Conservation (phyloP, 177 flowering plant genomes). For the Telopea speciosissima region DNA sequence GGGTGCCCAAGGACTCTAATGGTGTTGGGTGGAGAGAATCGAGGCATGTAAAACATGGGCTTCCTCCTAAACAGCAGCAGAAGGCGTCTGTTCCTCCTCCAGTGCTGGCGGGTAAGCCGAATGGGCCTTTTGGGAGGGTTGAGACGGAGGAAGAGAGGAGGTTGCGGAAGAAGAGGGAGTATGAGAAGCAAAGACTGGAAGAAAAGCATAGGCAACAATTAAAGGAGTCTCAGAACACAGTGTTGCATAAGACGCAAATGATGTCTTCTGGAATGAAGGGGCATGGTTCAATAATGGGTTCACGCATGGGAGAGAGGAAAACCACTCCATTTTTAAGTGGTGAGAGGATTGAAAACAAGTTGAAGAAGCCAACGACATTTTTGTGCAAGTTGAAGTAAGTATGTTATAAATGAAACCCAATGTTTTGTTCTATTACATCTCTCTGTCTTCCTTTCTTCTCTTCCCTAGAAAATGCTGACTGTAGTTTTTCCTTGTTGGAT, state of each 20-base stretch:
- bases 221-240: slow-evolving; percentile 60
- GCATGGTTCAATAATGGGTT: slow-evolving; percentile 65
- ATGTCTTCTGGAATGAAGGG: slow-evolving; percentile 51
- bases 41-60: slow-evolving; percentile 29
- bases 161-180: slow-evolving; percentile 80
- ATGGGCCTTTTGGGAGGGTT: slow-evolving; percentile 48
- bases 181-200: slow-evolving; percentile 73
- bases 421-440: background rate
- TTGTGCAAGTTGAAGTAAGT: slow-evolving; percentile 95
- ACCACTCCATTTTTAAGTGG: slow-evolving; percentile 52
- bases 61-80: slow-evolving; percentile 36
- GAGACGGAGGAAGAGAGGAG: slow-evolving; percentile 95
- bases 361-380: slow-evolving; percentile 94
- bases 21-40: slow-evolving; percentile 29
- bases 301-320: slow-evolving; percentile 65
- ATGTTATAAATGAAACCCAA: slow-evolving; percentile 4
- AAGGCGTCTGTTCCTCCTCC: slow-evolving; percentile 23
- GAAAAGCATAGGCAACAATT: slow-evolving; percentile 65
- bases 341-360: slow-evolving; percentile 76
- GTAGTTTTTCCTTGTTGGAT: background rate
- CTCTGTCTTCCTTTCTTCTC: background rate
- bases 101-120: slow-evolving; percentile 26
- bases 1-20: slow-evolving; percentile 17
- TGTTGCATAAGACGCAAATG: slow-evolving; percentile 54
- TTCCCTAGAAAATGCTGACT: background rate